A percentile compares a stretch with the other conserved stretches of the same genome.
phyloP scores from a whole-genome alignment of 2,329 filamentous ascomycete genomes.

The Xylaria sp. region DNA sequence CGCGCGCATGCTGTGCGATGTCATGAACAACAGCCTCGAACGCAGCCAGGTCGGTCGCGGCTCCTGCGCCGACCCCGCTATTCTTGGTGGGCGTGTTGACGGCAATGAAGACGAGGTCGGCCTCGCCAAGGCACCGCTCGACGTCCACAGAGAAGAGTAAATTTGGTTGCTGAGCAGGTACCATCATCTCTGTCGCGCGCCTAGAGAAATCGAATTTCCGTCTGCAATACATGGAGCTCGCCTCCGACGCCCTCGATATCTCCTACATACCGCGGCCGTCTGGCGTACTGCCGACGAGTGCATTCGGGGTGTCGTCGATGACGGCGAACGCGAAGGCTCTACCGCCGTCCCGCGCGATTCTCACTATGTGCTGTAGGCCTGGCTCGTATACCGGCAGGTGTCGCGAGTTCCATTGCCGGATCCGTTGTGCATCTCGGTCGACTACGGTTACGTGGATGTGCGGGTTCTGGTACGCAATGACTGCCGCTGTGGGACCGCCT shows the following conservation, averaged over 20 bases:
- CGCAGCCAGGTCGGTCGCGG: not conserved
- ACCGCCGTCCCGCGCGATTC: not conserved
- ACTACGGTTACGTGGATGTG: not conserved
- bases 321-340: too few species aligned
- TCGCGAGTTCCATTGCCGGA: not conserved
- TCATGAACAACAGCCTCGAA: not conserved
- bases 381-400: not conserved
- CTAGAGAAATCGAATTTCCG: not conserved
- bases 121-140: not conserved
- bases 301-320: too few species aligned
- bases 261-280: not conserved
- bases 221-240: not conserved
- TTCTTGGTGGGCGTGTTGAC: not conserved
- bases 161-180: not conserved
- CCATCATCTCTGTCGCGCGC: not conserved
- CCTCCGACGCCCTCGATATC: not conserved
- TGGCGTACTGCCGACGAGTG: too few species aligned
- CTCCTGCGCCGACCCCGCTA: not conserved
- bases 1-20: not conserved
- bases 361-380: not conserved
- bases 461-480: conserved; percentile 67
- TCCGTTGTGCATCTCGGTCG: not conserved
- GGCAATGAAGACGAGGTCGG: not conserved
- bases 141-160: not conserved
- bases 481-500: conserved; percentile 79